Evolutionary conservation across 495 filamentous ascomycete genomes (phyloP), one percentile per base, ranked within the genome.

Genomic region (Trichodelitschia bisporula): DNA sequence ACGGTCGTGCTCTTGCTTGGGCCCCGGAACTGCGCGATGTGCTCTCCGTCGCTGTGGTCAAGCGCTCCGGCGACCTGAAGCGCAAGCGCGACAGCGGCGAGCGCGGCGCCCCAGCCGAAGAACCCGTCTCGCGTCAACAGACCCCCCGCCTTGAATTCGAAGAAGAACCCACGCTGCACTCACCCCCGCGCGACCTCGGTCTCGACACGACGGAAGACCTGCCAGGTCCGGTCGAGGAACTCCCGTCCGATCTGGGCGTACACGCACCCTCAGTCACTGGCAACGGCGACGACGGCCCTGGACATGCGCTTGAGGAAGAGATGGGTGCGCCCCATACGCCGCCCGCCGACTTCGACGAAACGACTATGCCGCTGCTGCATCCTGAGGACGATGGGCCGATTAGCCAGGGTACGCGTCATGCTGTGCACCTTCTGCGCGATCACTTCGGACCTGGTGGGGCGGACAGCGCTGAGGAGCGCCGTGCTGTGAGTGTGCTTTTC

Each of bases 351-450:
- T 73, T 86, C 38, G 82, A 92, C 39, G 77, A 79, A 18, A 89
- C 78, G 1, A 62, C 61, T 6, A 62, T 62, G 18, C 71, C 74
- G 2, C 50, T 80, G 16, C 61, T 78, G 4, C 68, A 82, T 39
- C 77, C 77, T 15, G 64, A 70, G 9, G 78, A 90, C 37, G 71
- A 66, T 41, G 77, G 78, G 6, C 74, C 77, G 2, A 69, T 90
- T 12, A 90, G 83, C 0, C 48, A 82, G 20, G 79, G 79, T 35
- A 95, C 89, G 26, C 82, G 83, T 53, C 79, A 90, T 41, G 86
- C 86, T 18, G 86, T 97, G 13, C 86, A 95, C 50, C 68, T 97
- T 16, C 68, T 95, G 10, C 74, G 86, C 23, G 77, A 91, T 33
- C 64, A 73, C 21, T 83, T 97, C 38, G n/a, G n/a, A n/a, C n/a